phyloP scores from a whole-genome alignment of 2,329 filamentous ascomycete genomes.

The Colletotrichum gigasporum region DNA sequence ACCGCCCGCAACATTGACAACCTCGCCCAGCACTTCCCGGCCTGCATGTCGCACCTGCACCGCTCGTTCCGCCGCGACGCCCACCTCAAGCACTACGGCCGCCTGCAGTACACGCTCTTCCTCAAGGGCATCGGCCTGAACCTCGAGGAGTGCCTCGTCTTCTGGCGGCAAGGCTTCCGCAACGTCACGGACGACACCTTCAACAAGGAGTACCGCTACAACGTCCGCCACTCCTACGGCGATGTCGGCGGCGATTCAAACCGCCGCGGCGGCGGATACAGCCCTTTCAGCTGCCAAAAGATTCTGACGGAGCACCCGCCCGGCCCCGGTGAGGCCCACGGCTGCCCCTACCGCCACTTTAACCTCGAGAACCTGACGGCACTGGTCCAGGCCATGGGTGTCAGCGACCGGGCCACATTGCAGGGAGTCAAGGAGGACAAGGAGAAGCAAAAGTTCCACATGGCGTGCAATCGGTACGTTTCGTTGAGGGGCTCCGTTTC shows the following conservation, averaged over 20 bases:
- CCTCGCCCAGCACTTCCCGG: constrained; percentile 83
- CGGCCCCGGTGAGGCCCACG: constrained; percentile 87
- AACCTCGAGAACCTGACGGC: constrained; percentile 84
- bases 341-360: constrained; percentile 97
- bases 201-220: constrained; percentile 98
- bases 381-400: constrained; percentile 80
- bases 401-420: constrained; percentile 80
- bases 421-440: constrained; percentile 89
- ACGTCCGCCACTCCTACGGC: constrained; percentile 93
- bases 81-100: constrained; percentile 92
- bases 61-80: constrained; percentile 84
- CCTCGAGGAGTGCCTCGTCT: constrained; percentile 89
- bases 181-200: constrained; percentile 93
- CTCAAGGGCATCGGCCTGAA: constrained; percentile 93
- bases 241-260: constrained; percentile 95
- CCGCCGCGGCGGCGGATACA: constrained; percentile 85
- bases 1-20: constrained; percentile 82
- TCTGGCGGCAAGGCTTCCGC: constrained; percentile 90
- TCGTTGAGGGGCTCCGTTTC: not conserved
- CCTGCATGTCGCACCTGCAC: constrained; percentile 95
- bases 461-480: constrained; percentile 87
- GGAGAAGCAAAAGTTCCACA: constrained; percentile 87
- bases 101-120: constrained; percentile 95
- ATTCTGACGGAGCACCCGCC: constrained; percentile 90
- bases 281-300: constrained; percentile 93